These are phyloP conservation scores for Paramecium pentaurelia DNA, from an alignment of 73 alveolate species.

Conservation along the genomic window DNA sequence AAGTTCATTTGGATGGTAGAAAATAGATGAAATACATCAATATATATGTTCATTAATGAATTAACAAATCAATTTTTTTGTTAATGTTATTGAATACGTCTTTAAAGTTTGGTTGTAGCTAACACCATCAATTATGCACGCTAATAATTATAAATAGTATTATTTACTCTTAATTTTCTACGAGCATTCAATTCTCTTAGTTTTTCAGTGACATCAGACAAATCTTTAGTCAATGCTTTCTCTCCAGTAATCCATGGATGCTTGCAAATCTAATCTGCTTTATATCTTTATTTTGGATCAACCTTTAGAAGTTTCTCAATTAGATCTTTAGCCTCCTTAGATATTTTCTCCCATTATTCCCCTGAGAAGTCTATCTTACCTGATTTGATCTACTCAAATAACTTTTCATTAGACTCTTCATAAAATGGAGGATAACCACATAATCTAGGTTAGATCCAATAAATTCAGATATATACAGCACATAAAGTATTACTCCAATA, in stretches of 20 bases:
- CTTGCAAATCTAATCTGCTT: conserved; percentile 62
- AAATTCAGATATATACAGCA: conserved; percentile 74
- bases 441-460: conserved; percentile 66
- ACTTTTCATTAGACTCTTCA: conserved; percentile 65
- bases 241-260: conserved; percentile 66
- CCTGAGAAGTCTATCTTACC: conserved; percentile 53
- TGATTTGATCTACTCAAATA: conserved; percentile 56
- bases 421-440: conserved; percentile 74
- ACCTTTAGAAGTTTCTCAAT: conserved; percentile 56
- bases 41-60: background rate
- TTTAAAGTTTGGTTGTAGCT: conserved; percentile 71
- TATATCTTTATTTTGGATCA: conserved; percentile 59
- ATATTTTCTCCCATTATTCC: conserved; percentile 63
- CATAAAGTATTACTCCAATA: conserved; percentile 76
- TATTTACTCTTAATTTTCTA: conserved; percentile 74
- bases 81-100: conserved; percentile 11
- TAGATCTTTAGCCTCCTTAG: conserved; percentile 66
- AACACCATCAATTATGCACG: conserved; percentile 62
- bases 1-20: background rate
- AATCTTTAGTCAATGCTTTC: conserved; percentile 58
- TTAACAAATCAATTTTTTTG: conserved; percentile 29
- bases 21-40: background rate
- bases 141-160: background rate
- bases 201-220: conserved; percentile 78
- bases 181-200: conserved; percentile 80